Evolutionary conservation across 2,329 filamentous ascomycete species (phyloP).

Genomic region (Penicillium sp.): DNA sequence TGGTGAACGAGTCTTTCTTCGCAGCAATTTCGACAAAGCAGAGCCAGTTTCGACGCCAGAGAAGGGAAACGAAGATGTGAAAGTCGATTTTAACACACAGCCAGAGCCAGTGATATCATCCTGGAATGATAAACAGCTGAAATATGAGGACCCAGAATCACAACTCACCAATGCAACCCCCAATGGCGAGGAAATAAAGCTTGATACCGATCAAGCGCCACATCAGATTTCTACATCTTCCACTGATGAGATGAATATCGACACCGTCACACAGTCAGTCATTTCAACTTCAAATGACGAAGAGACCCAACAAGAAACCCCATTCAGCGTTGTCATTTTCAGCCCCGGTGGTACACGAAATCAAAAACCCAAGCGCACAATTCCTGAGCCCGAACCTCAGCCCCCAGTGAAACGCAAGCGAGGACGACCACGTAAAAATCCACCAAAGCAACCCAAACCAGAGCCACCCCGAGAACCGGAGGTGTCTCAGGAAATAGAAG

Average conservation of each 20-base stretch:
- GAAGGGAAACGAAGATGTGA: neutral
- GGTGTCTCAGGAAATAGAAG: neutral
- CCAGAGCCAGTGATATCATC: neutral
- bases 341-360: conserved; percentile 3
- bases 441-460: neutral
- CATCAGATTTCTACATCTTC: neutral
- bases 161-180: neutral
- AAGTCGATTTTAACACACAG: neutral
- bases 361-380: conserved; percentile 14
- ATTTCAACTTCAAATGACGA: neutral
- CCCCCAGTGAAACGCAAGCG: conserved; percentile 20
- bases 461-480: neutral
- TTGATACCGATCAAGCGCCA: neutral
- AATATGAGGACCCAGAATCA: neutral
- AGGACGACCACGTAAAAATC: conserved; percentile 11
- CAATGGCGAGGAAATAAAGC: neutral
- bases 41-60: neutral
- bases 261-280: neutral
- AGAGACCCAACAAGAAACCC: neutral
- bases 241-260: neutral
- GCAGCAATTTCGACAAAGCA: conserved; percentile 3
- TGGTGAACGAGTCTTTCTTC: conserved; percentile 39
- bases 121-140: neutral
- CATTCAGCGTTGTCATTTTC: conserved; percentile 17
- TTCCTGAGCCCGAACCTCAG: conserved; percentile 13